Evolutionary conservation across 805 yeast genomes (phyloP).

Genomic region (Metschnikowia proteae): DNA sequence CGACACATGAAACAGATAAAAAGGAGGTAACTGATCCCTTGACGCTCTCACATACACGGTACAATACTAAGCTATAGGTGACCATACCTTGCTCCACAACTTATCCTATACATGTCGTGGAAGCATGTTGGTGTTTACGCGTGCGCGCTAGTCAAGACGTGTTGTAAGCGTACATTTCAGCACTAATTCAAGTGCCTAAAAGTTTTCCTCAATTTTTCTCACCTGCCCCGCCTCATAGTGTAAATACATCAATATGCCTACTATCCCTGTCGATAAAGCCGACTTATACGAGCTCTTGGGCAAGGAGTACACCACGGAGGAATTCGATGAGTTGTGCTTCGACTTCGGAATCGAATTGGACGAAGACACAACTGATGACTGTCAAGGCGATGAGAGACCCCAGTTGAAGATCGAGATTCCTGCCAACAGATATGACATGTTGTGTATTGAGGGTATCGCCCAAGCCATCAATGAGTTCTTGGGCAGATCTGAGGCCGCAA

Average conservation of each 20-base stretch:
- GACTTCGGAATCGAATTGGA: slow-evolving; percentile 97
- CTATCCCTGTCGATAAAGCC: slow-evolving; percentile 90
- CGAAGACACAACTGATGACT: slow-evolving; percentile 88
- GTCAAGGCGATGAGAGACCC: slow-evolving; percentile 81
- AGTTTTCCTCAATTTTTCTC: slow-evolving; percentile 13
- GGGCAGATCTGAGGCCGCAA: slow-evolving; percentile 64
- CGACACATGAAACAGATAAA: neutral
- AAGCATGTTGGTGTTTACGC: slow-evolving; percentile 6
- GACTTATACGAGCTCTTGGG: slow-evolving; percentile 83
- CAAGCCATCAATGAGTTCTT: slow-evolving; percentile 89
- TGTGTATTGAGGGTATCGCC: slow-evolving; percentile 97
- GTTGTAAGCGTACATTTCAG: slow-evolving; percentile 13
- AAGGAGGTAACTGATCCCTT: too few species aligned
- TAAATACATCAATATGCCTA: slow-evolving; percentile 66
- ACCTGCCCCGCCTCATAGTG: slow-evolving; percentile 1
- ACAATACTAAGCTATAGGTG: too few species aligned
- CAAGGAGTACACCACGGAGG: slow-evolving; percentile 63
- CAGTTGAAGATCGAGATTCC: slow-evolving; percentile 95
- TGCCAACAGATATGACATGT: slow-evolving; percentile 97
- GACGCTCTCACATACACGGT: too few species aligned
- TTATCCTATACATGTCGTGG: neutral
- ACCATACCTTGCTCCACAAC: neutral
- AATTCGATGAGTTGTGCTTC: slow-evolving; percentile 95
- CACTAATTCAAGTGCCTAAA: slow-evolving; percentile 12
- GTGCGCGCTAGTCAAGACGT: neutral